These are phyloP conservation scores for Nannochloropsis salina DNA, from an alignment of 108 stramenopile genomes.

Conservation along the genomic window DNA sequence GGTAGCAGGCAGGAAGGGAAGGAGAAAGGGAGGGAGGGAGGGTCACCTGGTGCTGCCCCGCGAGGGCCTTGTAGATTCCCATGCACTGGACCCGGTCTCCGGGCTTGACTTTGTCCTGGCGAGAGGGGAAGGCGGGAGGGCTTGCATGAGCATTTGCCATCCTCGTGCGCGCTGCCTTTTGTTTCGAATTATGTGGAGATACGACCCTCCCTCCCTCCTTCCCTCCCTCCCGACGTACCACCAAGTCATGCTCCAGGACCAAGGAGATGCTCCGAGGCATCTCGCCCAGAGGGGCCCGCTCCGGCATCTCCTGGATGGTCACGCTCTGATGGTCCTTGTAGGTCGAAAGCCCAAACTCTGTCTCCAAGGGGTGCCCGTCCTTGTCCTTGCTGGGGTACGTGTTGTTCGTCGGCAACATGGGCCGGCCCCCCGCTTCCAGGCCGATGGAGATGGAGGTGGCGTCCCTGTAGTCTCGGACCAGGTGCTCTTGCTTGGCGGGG, in stretches of 20 bases:
- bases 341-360: constrained; percentile 84
- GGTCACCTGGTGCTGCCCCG: background rate
- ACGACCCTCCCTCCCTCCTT: background rate
- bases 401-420: constrained; percentile 61
- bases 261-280: constrained; percentile 67
- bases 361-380: constrained; percentile 83
- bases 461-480: constrained; percentile 80
- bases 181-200: too few relatives aligned
- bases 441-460: constrained; percentile 89
- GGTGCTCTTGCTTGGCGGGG: constrained; percentile 70
- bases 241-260: constrained; percentile 45
- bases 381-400: constrained; percentile 83
- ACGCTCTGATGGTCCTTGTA: constrained; percentile 97
- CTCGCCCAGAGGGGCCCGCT: constrained; percentile 95
- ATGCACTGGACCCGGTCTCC: constrained; percentile 82
- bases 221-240: background rate
- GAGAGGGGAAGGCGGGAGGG: constrained; percentile 23
- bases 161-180: background rate
- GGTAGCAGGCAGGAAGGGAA: background rate
- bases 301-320: constrained; percentile 87
- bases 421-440: constrained; percentile 64
- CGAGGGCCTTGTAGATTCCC: constrained; percentile 63
- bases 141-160: background rate
- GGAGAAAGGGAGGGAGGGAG: background rate
- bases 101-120: constrained; percentile 79